These are phyloP conservation scores for Nemania serpens DNA, from an alignment of 2,329 filamentous ascomycete genomes.

Conservation along the genomic window DNA sequence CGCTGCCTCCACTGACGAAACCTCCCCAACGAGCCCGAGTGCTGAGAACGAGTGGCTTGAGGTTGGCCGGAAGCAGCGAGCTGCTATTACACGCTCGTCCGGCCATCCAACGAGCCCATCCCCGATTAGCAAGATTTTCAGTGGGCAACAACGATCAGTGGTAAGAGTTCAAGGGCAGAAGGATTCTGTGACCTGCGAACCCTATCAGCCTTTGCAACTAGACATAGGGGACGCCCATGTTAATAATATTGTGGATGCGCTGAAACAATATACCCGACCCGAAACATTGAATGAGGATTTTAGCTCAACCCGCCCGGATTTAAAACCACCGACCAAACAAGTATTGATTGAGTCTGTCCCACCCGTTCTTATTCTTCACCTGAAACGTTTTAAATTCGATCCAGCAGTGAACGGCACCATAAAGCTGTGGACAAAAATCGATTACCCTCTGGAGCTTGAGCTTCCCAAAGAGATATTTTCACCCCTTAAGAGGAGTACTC, in stretches of 20 bases:
- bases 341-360: conserved; percentile 91
- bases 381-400: conserved; percentile 98
- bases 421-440: conserved; percentile 98
- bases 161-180: conserved; percentile 85
- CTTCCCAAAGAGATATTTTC: conserved; percentile 90
- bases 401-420: conserved; percentile 79
- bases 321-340: conserved; percentile 85
- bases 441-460: conserved; percentile 92
- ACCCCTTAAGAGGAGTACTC: conserved; percentile 69
- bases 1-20: conserved; percentile 43
- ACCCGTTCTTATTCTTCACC: conserved; percentile 87
- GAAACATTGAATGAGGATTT: conserved; percentile 88
- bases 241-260: conserved; percentile 87
- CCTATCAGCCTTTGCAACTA: conserved; percentile 91
- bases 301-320: conserved; percentile 75
- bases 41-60: conserved; percentile 81
- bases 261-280: conserved; percentile 80
- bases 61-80: conserved; percentile 88
- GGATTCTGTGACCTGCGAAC: conserved; percentile 88
- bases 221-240: conserved; percentile 89
- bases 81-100: conserved; percentile 83
- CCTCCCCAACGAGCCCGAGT: conserved; percentile 50
- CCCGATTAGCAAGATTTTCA: conserved; percentile 92
- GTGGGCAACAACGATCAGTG: conserved; percentile 87
- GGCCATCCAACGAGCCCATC: conserved; percentile 74